These are phyloP conservation scores for Lagenaria siceraria DNA, from an alignment of 306 rosid genomes.

Conservation along the genomic window DNA sequence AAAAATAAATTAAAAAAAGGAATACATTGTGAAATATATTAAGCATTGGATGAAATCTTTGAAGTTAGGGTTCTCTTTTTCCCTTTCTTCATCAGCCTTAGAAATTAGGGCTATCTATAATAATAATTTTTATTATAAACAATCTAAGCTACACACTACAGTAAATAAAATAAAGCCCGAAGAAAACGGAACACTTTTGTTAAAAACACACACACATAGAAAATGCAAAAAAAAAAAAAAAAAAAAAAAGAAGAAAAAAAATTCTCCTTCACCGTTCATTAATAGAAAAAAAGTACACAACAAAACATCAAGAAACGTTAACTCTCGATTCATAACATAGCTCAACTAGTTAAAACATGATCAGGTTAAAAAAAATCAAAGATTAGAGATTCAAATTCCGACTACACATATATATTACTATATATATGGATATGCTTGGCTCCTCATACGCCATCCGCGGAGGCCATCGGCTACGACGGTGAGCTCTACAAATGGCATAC, in stretches of 20 bases:
- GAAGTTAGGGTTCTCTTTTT: not conserved
- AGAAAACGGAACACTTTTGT: not conserved
- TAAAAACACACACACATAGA: not conserved
- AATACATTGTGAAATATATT: too few relatives aligned
- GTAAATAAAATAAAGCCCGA: not conserved
- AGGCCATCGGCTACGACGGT: constrained; percentile 11
- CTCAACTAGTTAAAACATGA: too few relatives aligned
- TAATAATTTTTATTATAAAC: not conserved
- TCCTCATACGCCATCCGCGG: constrained; percentile 22
- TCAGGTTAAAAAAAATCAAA: not conserved
- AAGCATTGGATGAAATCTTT: not conserved
- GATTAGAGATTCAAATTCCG: not conserved
- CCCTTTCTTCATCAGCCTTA: not conserved
- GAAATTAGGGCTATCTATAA: not conserved
- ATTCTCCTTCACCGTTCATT: not conserved
- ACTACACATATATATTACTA: too few relatives aligned
- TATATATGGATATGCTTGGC: constrained; percentile 13
- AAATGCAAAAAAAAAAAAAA: not conserved
- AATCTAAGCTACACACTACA: not conserved
- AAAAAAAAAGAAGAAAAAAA: not conserved
- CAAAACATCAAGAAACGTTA: not conserved
- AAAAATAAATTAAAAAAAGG: not conserved
- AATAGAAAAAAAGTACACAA: not conserved
- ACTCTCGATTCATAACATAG: not conserved
- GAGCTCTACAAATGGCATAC: constrained; percentile 19